Percentiles rank a stretch among this genome's conserved stretches.
Evolutionary conservation across 345 rosid species (phyloP).

Genomic region (Orychophragmus violaceus): DNA sequence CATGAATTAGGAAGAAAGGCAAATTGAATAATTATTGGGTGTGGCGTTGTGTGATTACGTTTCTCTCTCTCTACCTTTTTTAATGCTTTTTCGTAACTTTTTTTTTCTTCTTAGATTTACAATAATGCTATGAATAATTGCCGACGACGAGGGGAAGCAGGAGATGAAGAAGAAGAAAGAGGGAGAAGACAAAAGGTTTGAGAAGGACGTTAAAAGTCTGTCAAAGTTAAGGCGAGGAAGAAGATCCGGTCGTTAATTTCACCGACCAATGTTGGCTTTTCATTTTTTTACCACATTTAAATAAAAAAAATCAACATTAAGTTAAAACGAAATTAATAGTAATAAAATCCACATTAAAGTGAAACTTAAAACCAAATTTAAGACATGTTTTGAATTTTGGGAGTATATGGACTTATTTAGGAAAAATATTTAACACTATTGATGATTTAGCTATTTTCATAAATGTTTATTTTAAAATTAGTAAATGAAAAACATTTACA

Average conservation of each 20-base stretch:
- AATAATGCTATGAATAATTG: slow-evolving; percentile 12
- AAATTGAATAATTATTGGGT: slow-evolving; percentile 16
- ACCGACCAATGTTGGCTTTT: slow-evolving; percentile 25
- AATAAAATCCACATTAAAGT: background rate
- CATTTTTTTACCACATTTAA: background rate
- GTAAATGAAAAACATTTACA: background rate
- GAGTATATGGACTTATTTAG: background rate
- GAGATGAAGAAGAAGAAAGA: background rate
- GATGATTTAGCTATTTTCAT: background rate
- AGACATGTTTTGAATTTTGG: background rate
- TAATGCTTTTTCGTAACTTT: slow-evolving; percentile 11
- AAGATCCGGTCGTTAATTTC: slow-evolving; percentile 23
- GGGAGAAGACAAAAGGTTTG: background rate
- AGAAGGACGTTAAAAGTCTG: slow-evolving; percentile 22
- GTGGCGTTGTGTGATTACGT: slow-evolving; percentile 23
- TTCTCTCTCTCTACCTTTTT: slow-evolving; percentile 1
- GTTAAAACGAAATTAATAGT: background rate
- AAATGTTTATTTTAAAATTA: background rate
- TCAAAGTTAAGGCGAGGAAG: slow-evolving; percentile 17
- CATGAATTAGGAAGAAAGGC: background rate
- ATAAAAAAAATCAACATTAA: background rate
- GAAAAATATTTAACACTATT: background rate
- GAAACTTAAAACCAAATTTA: background rate
- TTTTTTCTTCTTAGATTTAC: background rate
- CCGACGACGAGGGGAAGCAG: slow-evolving; percentile 9